Evolutionary conservation across 1,284 basidiomycete species (phyloP).

Genomic region (Rhizoctonia solani): DNA sequence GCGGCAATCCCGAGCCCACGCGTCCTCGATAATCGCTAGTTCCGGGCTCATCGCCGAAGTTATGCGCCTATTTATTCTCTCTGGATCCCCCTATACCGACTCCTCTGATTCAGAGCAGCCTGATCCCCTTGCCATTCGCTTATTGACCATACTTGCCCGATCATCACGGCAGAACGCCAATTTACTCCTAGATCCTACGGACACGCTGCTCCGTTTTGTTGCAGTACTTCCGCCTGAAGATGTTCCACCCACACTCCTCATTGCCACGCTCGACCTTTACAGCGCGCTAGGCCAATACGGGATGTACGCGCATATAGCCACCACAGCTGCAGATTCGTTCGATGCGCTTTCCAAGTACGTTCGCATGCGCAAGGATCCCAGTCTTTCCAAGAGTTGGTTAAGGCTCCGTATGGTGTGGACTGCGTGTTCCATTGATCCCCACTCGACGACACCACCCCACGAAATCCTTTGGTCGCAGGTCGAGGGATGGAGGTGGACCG

Average conservation of each 20-base stretch:
- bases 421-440: conserved; percentile 84
- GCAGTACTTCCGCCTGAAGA: conserved; percentile 58
- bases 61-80: conserved; percentile 53
- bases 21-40: conserved; percentile 58
- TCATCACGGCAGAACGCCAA: conserved; percentile 71
- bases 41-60: conserved; percentile 60
- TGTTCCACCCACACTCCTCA: conserved; percentile 57
- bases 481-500: conserved; percentile 71
- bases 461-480: conserved; percentile 91
- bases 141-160: conserved; percentile 64
- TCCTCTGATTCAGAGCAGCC: conserved; percentile 40
- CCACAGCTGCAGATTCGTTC: conserved; percentile 63
- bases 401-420: conserved; percentile 72
- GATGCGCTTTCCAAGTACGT: conserved; percentile 42
- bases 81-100: conserved; percentile 49
- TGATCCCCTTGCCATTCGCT: conserved; percentile 58
- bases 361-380: conserved; percentile 43
- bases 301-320: conserved; percentile 66
- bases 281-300: conserved; percentile 75
- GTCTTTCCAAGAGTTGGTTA: conserved; percentile 50
- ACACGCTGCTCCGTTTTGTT: conserved; percentile 78
- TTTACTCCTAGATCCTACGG: conserved; percentile 57
- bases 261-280: conserved; percentile 69
- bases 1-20: conserved; percentile 58
- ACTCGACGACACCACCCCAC: conserved; percentile 82